Base-by-base conservation (phyloP, 148 eudicot genomes). In the Nepenthes mirabilis region DNA sequence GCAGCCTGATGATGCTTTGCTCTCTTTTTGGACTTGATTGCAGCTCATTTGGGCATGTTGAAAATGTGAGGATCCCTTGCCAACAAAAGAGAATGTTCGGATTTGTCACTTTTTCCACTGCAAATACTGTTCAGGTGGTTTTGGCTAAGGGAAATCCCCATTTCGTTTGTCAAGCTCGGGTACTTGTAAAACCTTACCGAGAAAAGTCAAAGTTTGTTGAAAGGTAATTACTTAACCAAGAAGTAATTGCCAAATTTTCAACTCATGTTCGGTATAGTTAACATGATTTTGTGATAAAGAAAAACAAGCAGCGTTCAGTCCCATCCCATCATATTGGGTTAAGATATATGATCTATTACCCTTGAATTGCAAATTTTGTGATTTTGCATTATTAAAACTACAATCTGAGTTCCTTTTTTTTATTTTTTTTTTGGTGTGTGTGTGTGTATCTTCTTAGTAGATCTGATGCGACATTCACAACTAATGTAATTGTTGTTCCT, bases 31-130 rank as follows among this genome's bases (percentile, higher is more conserved):
- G 35, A 49, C 70, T 5, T 10, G 10, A 63, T 50, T 43, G 63
- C 65, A 83, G 95, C 64, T 69, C 70, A 10, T 83, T 68, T 65
- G 90, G 95, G 2, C 73, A 66, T 9, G 95, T 87, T 64, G 78
- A 79, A 67, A 90, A 83, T 60, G 90, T 83, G 40, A 75, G 95
- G 70, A 87, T 87, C 56, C 95, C 90, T 58, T 65, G 74, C 68
- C 93, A 86, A 73, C 86, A 83, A 58, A 87, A 79, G 61, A 69
- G 95, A 60, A 82, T 81, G 87, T 83, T 75, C 71, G 95, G 90
- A 11, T 87, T 81, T 62, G 90, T 87, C 32, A 83, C 87, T 37
- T 87, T 87, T 66, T 52, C 55, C 37, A 79, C 62, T 52, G 47
- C 85, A 12, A 80, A 77, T 50, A 83, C 90, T 0, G 87, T 79